Conservation (phyloP, 75 land plant species). For the Pinus albicaulis region DNA sequence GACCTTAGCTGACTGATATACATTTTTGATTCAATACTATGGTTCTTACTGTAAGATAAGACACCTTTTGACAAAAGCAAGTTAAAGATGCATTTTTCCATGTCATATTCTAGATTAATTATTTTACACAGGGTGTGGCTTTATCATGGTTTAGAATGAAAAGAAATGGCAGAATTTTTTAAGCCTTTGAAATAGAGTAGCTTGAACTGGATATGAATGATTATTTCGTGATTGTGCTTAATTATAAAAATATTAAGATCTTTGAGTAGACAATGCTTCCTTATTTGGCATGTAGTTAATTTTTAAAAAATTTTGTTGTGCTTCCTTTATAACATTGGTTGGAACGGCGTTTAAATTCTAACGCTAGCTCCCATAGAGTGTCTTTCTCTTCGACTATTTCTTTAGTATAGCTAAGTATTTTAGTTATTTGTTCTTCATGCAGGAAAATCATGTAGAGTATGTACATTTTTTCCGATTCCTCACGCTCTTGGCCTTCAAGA, state of each 20-base stretch:
- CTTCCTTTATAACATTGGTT: neutral
- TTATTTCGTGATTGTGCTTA: neutral
- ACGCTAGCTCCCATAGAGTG: neutral
- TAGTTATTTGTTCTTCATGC: constrained; percentile 13
- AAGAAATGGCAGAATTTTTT: neutral
- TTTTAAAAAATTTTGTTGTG: neutral
- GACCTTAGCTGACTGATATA: no score
- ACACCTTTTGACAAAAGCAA: no score
- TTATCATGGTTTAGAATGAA: neutral
- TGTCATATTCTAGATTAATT: no score
- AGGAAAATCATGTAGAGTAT: constrained; percentile 54
- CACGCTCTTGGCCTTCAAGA: constrained; percentile 80
- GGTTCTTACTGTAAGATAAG: no score
- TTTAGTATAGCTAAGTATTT: neutral
- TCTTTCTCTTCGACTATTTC: constrained; percentile 2
- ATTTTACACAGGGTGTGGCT: no score
- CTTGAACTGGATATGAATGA: neutral
- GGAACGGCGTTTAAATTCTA: neutral
- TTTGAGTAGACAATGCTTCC: neutral
- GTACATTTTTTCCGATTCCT: constrained; percentile 83
- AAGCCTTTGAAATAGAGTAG: neutral
- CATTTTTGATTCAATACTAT: no score
- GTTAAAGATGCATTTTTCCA: no score
- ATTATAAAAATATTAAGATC: neutral
- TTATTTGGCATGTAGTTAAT: neutral